Base-by-base conservation (phyloP, 306 rosid genomes). In the Corylus heterophylla region DNA sequence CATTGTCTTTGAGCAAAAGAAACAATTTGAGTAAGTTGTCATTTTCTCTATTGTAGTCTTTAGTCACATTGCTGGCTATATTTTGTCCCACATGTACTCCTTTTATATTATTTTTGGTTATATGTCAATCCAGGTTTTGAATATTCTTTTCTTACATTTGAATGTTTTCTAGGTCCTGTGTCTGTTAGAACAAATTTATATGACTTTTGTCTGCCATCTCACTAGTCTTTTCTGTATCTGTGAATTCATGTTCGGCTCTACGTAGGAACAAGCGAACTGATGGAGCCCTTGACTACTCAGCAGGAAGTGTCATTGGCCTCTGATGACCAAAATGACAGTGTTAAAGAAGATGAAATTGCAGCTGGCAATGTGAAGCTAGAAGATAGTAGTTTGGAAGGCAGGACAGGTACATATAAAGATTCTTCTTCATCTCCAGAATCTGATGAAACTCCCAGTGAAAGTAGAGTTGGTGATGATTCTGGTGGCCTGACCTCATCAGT, bases 251-350 rank as follows among this genome's bases (percentile, higher is more conserved):
- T 70, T 62, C 79, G 79, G 49, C 45, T 80, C 79, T 83, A 45
- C 71, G 27, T 87, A 96, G 99, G 84, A 82, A 67, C 78, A 54
- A 81, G 83, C 59, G 88, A 83, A 54, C 88, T 85, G 76, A 88
- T 93, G 94, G 87, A 90, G 84, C 90, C 96, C 20, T 87, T 96
- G 89, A 88, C 88, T 2, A 73, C 87, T 1, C 91, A 89, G 80
- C 97, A 91, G 83, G 97, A 93, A 76, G 82, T 22, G 59, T 39
- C 81, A 58, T 73, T 91, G 87, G 82, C 85, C 50, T 85, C 89
- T 75, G 99, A 91, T 83, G 82, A 85, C 31, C 82, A 51, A 45
- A 76, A 71, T 59, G 85, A 81, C 76, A 69, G 67, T 59, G 75
- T 55, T 64, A 62, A 64, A 1, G 92, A 51, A 74, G 83, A 78